A percentile compares a stretch with the other conserved stretches of the same genome.
These are phyloP conservation scores for Trametes cinnabarina DNA, from an alignment of 768 basidiomycete species.

Conservation along the genomic window DNA sequence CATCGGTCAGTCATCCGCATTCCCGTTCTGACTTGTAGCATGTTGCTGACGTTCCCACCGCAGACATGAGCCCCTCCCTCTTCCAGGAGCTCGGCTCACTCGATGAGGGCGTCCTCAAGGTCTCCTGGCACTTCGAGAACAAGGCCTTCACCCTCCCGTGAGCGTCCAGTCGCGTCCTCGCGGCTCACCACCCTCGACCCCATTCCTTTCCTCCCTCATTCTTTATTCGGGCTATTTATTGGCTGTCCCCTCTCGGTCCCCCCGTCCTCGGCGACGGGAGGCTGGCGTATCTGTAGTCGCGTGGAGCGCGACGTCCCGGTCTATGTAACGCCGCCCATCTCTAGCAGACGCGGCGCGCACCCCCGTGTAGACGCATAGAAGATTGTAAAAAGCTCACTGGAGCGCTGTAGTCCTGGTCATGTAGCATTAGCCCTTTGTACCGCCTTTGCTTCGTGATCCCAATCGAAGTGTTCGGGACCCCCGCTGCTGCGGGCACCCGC, in stretches of 20 bases:
- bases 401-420: conserved; percentile 3
- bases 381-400: conserved; percentile 12
- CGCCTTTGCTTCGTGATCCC: conserved; percentile 3
- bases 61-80: conserved; percentile 66
- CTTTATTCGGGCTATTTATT: conserved; percentile 19
- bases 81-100: conserved; percentile 54
- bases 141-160: conserved; percentile 23
- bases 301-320: conserved; percentile 9
- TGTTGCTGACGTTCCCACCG: not conserved
- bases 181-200: not conserved
- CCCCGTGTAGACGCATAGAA: conserved; percentile 2
- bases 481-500: not conserved
- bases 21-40: not conserved
- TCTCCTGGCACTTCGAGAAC: conserved; percentile 62
- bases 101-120: conserved; percentile 46
- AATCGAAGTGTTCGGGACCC: conserved; percentile 3
- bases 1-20: conserved; percentile 48
- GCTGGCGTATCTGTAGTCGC: conserved; percentile 5
- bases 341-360: conserved; percentile 10
- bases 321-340: conserved; percentile 5
- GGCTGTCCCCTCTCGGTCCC: conserved; percentile 5
- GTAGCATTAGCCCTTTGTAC: conserved; percentile 12
- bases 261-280: conserved; percentile 12
- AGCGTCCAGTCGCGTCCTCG: not conserved
- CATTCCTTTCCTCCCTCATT: not conserved